Evolutionary conservation across 2,329 filamentous ascomycete genomes (phyloP), one percentile per base, ranked within the genome.

Genomic region (Ascochyta clinopodiicola): DNA sequence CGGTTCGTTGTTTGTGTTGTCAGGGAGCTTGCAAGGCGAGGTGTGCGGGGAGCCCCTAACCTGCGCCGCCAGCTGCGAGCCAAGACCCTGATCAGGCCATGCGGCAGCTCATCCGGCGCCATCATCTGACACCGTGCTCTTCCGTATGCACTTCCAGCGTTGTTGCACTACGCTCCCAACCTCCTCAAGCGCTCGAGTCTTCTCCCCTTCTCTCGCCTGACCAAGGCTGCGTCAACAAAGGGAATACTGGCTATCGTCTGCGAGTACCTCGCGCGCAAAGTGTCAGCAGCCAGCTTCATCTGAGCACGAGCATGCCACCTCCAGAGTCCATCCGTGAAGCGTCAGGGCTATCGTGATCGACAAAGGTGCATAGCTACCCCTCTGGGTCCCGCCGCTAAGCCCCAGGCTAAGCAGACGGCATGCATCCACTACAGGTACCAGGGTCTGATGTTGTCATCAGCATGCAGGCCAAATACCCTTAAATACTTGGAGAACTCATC

Each of bases 321-420:
- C 17, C 22, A 38, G 40, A 42, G 34, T 35, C 45, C 37, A 22
- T 27, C 51, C 24, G 21, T 45, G 45, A 51, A 43, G 21, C 25
- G 6, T 48, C 46, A 48, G 24, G 44, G 40, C 48, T 60, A 59
- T 49, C 38, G 29, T 63, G 68, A 70, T 71, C 63, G 59, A 57
- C 66, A 46, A 45, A 51, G 61, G 60, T 59, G 51, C 57, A 48
- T 67, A 69, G 69, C 67, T 66, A 70, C 65, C 59, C 51, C 51
- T 44, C 40, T 45, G 15, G 22, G 34, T 45, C 27, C 67, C 64
- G 64, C 64, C 58, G 63, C 67, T 70, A 69, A 48, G 42, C 53
- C 50, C 52, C 57, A 54, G 59, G 53, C 62, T 56, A 63, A 63
- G 44, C n/a, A 57, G 55, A 29, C 50, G 54, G 45, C 49, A 64